Evolutionary conservation across 2,329 filamentous ascomycete genomes (phyloP).

Genomic region (Pseudogymnoascus pannorum): DNA sequence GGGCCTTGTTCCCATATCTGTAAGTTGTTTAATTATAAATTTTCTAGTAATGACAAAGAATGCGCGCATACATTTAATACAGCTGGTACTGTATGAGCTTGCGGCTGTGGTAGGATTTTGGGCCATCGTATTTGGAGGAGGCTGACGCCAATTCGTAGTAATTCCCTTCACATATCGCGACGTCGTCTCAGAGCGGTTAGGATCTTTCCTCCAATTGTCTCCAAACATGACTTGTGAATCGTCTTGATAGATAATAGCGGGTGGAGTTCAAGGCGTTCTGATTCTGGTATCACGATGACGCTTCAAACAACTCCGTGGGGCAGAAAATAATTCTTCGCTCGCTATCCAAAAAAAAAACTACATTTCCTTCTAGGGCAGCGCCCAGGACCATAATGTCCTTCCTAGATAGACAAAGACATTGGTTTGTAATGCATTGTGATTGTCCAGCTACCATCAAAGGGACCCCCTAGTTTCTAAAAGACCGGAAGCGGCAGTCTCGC

Average conservation of each 20-base stretch:
- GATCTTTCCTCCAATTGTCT: background rate
- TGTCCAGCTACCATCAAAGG: background rate
- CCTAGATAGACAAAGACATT: background rate
- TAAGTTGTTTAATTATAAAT: slow-evolving; percentile 2
- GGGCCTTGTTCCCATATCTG: background rate
- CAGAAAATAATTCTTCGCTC: background rate
- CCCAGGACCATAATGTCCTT: background rate
- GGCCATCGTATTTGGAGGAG: background rate
- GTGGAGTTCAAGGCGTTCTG: background rate
- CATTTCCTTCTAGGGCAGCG: background rate
- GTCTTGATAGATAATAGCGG: background rate
- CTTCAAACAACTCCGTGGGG: background rate
- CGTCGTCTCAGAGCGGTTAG: background rate
- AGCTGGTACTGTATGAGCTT: background rate
- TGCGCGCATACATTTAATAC: background rate
- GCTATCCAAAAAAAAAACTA: background rate
- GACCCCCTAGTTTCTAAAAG: background rate
- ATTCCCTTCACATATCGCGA: background rate
- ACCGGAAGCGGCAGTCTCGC: background rate
- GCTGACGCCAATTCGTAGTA: background rate
- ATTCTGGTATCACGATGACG: background rate
- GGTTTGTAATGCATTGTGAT: background rate
- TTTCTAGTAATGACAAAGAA: background rate
- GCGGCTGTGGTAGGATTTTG: background rate
- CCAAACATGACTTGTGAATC: background rate